Percentiles rank a stretch among this genome's conserved stretches.
Conservation (phyloP, 192 early-diverging fungal genomes). For the Coemansia nantahalensis region DNA sequence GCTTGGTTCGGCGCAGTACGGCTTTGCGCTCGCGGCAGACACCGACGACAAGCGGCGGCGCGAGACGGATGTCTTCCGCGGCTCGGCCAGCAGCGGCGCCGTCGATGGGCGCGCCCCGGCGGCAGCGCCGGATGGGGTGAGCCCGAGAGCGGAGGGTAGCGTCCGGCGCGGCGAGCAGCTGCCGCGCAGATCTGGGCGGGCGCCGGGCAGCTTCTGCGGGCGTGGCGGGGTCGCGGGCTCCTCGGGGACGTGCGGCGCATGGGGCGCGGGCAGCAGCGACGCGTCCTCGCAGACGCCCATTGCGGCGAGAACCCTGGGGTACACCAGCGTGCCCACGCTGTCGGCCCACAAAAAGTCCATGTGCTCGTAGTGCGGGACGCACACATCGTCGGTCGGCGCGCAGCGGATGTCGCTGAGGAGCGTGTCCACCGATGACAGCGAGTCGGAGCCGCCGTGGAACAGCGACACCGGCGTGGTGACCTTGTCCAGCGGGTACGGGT, state of each 20-base stretch:
- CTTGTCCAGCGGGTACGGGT: slow-evolving; percentile 55
- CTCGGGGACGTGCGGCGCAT: background rate
- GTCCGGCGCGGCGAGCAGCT: too few relatives aligned
- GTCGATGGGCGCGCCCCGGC: background rate
- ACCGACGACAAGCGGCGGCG: slow-evolving; percentile 36
- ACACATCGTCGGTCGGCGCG: slow-evolving; percentile 54
- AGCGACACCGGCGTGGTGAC: slow-evolving; percentile 86
- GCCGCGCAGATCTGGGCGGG: too few relatives aligned
- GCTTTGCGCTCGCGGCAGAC: slow-evolving; percentile 6
- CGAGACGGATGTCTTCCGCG: slow-evolving; percentile 5
- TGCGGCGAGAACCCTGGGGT: slow-evolving; percentile 36
- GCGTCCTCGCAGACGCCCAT: slow-evolving; percentile 27
- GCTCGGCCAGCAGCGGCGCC: background rate
- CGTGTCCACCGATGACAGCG: slow-evolving; percentile 69
- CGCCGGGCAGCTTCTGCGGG: too few relatives aligned
- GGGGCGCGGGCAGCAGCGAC: slow-evolving; percentile 3
- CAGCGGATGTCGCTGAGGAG: slow-evolving; percentile 55
- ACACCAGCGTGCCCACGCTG: slow-evolving; percentile 40
- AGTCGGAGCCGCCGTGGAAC: slow-evolving; percentile 88
- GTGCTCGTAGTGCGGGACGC: slow-evolving; percentile 79
- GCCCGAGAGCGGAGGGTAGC: background rate
- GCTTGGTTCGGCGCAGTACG: background rate
- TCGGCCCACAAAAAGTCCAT: slow-evolving; percentile 59
- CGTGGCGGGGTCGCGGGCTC: background rate
- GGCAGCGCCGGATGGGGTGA: background rate